Conservation (phyloP, 1,284 basidiomycete species). For the Ceraceosorus bombacis region DNA sequence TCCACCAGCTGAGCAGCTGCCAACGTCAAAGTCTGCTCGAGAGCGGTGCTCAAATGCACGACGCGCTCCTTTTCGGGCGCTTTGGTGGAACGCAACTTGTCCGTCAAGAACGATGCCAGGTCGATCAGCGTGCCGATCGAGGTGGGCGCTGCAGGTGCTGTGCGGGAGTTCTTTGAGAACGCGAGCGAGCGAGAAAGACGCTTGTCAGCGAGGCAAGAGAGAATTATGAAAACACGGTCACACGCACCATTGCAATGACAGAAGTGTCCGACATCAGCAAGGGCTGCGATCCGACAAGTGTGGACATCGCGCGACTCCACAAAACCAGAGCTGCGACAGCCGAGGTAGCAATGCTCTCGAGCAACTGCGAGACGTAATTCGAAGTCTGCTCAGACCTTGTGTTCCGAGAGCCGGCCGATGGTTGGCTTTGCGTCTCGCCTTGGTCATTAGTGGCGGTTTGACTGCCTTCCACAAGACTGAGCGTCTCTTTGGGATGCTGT, state of each 20-base stretch:
- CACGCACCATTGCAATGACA: conserved; percentile 65
- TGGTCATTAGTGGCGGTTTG: conserved; percentile 10
- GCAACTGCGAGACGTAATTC: too few species aligned
- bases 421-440: not conserved
- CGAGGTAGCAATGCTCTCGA: too few species aligned
- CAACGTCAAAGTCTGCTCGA: conserved; percentile 26
- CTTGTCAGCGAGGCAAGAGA: not conserved
- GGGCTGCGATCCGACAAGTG: too few species aligned
- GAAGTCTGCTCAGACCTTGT: too few species aligned
- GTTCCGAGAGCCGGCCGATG: too few species aligned
- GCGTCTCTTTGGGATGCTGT: conserved; percentile 79
- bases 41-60: conserved; percentile 11
- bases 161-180: conserved; percentile 21
- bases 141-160: conserved; percentile 24
- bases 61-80: not conserved
- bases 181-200: conserved; percentile 2
- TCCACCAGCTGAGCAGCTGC: conserved; percentile 18
- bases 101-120: conserved; percentile 25
- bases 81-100: conserved; percentile 20
- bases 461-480: conserved; percentile 59
- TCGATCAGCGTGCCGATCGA: conserved; percentile 43
- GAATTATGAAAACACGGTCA: conserved; percentile 10
- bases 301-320: conserved; percentile 58
- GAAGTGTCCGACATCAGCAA: conserved; percentile 52
- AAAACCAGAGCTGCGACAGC: conserved; percentile 61